A percentile compares a stretch with the other conserved stretches of the same genome.
Evolutionary conservation across 345 rosid genomes (phyloP).

Genomic region (Hibiscus mutabilis): DNA sequence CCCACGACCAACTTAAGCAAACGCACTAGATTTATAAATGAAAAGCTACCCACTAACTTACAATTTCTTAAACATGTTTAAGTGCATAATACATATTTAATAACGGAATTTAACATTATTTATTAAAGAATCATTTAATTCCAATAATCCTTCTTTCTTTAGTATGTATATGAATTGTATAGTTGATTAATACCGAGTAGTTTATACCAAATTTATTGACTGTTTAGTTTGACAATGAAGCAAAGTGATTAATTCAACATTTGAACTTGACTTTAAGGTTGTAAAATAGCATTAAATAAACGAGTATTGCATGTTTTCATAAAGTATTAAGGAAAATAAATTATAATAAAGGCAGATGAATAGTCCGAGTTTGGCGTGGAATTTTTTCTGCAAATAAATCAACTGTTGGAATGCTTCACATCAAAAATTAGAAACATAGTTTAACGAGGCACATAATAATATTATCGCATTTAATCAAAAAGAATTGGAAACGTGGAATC

Average conservation of each 20-base stretch:
- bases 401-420: background rate
- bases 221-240: background rate
- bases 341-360: background rate
- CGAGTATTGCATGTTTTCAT: background rate
- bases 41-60: background rate
- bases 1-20: background rate
- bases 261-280: background rate
- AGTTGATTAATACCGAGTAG: too few relatives aligned
- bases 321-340: too few relatives aligned
- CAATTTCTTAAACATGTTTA: background rate
- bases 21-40: background rate
- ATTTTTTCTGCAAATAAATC: background rate
- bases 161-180: too few relatives aligned
- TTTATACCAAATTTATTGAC: background rate
- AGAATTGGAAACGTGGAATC: background rate
- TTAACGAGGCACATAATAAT: too few relatives aligned
- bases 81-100: too few relatives aligned
- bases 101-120: too few relatives aligned
- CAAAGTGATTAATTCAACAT: background rate
- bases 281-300: background rate
- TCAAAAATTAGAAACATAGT: too few relatives aligned
- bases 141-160: too few relatives aligned
- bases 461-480: too few relatives aligned
- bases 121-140: too few relatives aligned
- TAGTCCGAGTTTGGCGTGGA: background rate